phyloP scores from a whole-genome alignment of 805 yeast genomes.

The Candida mattraensis region DNA sequence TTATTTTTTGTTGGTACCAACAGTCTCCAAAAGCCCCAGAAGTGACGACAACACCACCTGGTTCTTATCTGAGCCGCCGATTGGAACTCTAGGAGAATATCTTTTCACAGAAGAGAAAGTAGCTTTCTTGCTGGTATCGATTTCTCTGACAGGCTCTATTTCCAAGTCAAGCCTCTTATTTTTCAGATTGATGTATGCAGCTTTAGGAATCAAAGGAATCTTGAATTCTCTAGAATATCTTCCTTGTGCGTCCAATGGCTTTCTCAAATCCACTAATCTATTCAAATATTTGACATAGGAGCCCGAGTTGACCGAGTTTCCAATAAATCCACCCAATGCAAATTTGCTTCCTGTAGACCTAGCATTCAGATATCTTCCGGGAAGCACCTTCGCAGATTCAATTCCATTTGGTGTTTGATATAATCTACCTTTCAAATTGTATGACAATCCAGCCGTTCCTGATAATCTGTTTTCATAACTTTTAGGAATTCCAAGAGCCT shows the following conservation, averaged over 20 bases:
- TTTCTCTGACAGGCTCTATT: slow-evolving; percentile 25
- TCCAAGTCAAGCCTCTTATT: slow-evolving; percentile 24
- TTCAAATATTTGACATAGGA: slow-evolving; percentile 26
- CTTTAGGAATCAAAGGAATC: slow-evolving; percentile 29
- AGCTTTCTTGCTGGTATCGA: slow-evolving; percentile 6
- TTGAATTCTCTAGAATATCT: slow-evolving; percentile 31
- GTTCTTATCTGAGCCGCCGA: slow-evolving; percentile 22
- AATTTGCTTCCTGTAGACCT: slow-evolving; percentile 41
- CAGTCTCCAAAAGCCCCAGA: slow-evolving; percentile 23
- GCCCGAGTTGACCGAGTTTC: slow-evolving; percentile 24
- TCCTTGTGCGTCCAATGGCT: slow-evolving; percentile 25
- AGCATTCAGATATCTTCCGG: slow-evolving; percentile 63
- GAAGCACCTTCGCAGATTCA: slow-evolving; percentile 49
- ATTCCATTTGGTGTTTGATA: slow-evolving; percentile 71
- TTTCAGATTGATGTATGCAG: slow-evolving; percentile 26
- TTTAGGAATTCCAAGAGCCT: slow-evolving; percentile 16
- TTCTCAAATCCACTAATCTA: slow-evolving; percentile 17
- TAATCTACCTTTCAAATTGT: slow-evolving; percentile 66
- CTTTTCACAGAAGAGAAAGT: slow-evolving; percentile 18
- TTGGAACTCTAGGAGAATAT: slow-evolving; percentile 21
- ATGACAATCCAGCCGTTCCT: slow-evolving; percentile 79
- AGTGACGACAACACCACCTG: slow-evolving; percentile 23
- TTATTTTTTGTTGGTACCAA: slow-evolving; percentile 21
- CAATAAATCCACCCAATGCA: slow-evolving; percentile 57
- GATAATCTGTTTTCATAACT: slow-evolving; percentile 30